These are phyloP conservation scores for Puccinia hordei DNA, from an alignment of 1,284 basidiomycete genomes.

Conservation along the genomic window DNA sequence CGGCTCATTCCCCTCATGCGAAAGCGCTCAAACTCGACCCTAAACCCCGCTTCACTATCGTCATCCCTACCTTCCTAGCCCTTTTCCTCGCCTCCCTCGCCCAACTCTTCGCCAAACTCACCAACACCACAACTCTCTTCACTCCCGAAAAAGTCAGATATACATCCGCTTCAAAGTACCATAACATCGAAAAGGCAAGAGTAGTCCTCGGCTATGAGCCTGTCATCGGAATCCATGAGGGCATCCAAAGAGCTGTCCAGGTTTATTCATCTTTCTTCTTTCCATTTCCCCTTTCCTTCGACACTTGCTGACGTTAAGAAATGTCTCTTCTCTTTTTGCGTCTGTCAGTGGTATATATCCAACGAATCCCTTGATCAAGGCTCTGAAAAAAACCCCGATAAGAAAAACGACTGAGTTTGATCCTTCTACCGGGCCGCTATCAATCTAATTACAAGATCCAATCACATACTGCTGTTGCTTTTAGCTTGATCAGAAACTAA, in stretches of 20 bases:
- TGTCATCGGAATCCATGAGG: conserved; percentile 83
- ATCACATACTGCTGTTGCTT: too few species aligned
- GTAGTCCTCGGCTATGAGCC: conserved; percentile 91
- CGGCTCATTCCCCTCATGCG: conserved; percentile 64
- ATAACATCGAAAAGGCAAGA: conserved; percentile 94
- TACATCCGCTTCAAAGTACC: conserved; percentile 69
- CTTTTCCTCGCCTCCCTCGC: conserved; percentile 71
- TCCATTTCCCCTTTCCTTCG: too few species aligned
- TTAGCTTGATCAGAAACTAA: too few species aligned
- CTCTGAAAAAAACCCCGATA: not conserved
- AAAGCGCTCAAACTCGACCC: not conserved
- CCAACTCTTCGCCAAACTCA: conserved; percentile 74
- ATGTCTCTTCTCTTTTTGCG: not conserved
- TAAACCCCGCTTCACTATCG: conserved; percentile 63
- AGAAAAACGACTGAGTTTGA: not conserved
- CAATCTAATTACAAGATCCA: too few species aligned
- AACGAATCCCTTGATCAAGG: not conserved
- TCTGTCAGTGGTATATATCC: conserved; percentile 14
- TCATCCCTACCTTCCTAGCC: conserved; percentile 67
- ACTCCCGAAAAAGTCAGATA: conserved; percentile 77
- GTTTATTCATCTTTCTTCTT: conserved; percentile 52
- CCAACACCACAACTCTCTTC: conserved; percentile 81
- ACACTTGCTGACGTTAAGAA: not conserved
- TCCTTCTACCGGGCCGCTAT: too few species aligned
- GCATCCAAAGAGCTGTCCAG: conserved; percentile 73